Evolutionary conservation across 2,329 filamentous ascomycete genomes (phyloP), one percentile per base, ranked within the genome.

Genomic region (Paraphoma chrysanthemicola): DNA sequence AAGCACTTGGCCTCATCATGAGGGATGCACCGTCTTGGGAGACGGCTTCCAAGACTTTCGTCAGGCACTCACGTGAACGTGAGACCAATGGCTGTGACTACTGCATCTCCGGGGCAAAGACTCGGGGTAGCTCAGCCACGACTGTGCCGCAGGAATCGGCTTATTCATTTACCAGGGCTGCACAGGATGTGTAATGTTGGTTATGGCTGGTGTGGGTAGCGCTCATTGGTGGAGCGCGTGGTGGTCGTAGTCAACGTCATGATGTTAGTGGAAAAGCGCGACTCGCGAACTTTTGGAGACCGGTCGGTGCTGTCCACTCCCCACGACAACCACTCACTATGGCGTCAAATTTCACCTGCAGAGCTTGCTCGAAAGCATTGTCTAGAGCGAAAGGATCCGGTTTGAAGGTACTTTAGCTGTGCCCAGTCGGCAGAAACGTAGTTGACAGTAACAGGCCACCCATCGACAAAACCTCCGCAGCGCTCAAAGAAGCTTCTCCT

Each of bases 271-370:
- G 57, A 51, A 59, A 60, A 61, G 62, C 65, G 66, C 66, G 64
- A 59, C 56, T 64, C 62, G 59, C 67, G 63, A 70, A 65, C 63
- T 71, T 67, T 68, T 64, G 62, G 59, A 59, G 50, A 48, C 48
- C 12, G 46, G 36, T 28, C 43, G 51, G 38, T 31, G 48, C 29
- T 48, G 38, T 41, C 45, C 51, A 56, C 52, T 46, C 38, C 48
- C 52, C 57, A 41, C 55, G 31, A 30, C 47, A 48, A 53, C 58
- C 39, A 57, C 66, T 60, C 33, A 36, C 33, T 10, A 78, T 78
- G 76, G 72, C 75, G 39, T 70, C 72, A 47, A 69, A 59, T 53
- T 76, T 71, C 63, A 74, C 71, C 6, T 78, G 76, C 62, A 68
- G 64, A 57, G 65, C 72, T 56, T 78, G 76, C 63, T 69, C 68